These are phyloP conservation scores for Mesotaenium endlicherianum DNA, from an alignment of 139 green algal genomes.

Conservation along the genomic window DNA sequence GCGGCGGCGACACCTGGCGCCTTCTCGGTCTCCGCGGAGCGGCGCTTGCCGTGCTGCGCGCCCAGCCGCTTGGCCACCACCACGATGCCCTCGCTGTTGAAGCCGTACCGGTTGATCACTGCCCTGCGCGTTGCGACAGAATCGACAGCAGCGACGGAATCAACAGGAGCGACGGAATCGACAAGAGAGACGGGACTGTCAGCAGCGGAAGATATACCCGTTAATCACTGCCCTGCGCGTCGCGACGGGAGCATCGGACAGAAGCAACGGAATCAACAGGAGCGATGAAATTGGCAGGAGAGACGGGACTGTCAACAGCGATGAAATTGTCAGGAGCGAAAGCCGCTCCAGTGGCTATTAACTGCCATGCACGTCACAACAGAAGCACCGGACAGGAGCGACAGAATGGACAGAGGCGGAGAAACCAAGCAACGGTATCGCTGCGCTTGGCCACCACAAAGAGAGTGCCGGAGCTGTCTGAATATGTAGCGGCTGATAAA, in stretches of 20 bases:
- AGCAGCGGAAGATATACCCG: neutral
- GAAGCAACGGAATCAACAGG: neutral
- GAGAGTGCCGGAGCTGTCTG: too few relatives aligned
- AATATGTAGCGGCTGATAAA: too few relatives aligned
- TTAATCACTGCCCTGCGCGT: neutral
- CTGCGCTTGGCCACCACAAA: too few relatives aligned
- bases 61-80: conserved; percentile 68
- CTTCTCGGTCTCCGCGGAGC: neutral
- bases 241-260: neutral
- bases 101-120: conserved; percentile 97
- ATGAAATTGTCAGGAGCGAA: too few relatives aligned
- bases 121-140: conserved; percentile 58
- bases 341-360: too few relatives aligned
- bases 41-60: conserved; percentile 37
- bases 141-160: too few relatives aligned
- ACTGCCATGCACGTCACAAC: too few relatives aligned
- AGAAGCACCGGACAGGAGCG: too few relatives aligned
- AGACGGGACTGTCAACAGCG: too few relatives aligned
- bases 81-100: conserved; percentile 91
- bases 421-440: too few relatives aligned
- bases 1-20: neutral
- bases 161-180: too few relatives aligned
- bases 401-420: too few relatives aligned
- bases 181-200: neutral
- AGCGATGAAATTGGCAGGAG: neutral